Evolutionary conservation across 2,329 filamentous ascomycete genomes (phyloP), one percentile per base, ranked within the genome.

Genomic region (Talaromyces sp.): DNA sequence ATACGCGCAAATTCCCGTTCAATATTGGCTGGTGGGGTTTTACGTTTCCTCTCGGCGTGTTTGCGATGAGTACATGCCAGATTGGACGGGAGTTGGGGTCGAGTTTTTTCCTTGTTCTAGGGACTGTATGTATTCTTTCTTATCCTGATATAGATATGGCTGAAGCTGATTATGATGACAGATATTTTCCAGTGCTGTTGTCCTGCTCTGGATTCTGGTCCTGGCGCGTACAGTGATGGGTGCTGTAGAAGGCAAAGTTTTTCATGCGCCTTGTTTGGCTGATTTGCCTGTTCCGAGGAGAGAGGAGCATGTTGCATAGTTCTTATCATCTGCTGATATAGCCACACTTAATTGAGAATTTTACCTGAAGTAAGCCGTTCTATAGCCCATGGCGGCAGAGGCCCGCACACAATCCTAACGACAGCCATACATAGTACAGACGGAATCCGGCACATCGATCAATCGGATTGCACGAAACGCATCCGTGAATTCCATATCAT

Each of bases 11-110:
- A 14, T 85, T 87, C 67, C 84, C 85, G 0, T 87, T 88, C 73
- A 87, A 88, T 70, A 85, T 87, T 75, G 86, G 85, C 14, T 86
- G 85, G 85, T 88, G 84, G 85, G 84, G 83, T 2, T 87, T 87
- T 66, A 85, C 82, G 0, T 88, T 88, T 68, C 86, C 85, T 0
- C 70, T 86, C 2, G 86, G 86, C 2, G 85, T 87, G 0, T 87
- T 83, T 72, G 80, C 85, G 0, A 74, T 82, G 9, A 80, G 74
- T 65, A 79, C 78, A 3, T 75, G 76, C 43, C 72, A 76, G 49
- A 71, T 79, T 49, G 84, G 82, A 1, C 74, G 78, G 24, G 82
- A 86, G 66, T 78, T 88, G 66, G 81, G 83, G 0, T 86, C 82
- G 41, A 61, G 72, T 14, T 87, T 88, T 70, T 88, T 88, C 69